Base-by-base conservation (phyloP, 345 rosid genomes). In the Balakata baccata region DNA sequence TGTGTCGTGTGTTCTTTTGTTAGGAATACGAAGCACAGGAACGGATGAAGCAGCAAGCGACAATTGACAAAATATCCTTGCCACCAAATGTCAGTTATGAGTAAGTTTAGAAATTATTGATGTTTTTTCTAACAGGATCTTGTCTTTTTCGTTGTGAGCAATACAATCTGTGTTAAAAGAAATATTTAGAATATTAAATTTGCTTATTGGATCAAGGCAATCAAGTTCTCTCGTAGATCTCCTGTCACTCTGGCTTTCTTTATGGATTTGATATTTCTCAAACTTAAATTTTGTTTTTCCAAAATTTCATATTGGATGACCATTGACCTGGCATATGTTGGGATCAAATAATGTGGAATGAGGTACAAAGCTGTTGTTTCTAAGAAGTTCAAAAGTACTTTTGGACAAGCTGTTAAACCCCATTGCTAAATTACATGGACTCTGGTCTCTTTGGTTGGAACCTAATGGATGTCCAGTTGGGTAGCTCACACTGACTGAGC, bases 11-110 rank as follows among this genome's bases (percentile, higher is more conserved):
- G 7, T 66, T 49, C n/a, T 67, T 47, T 20, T 6, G 43, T 80
- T 74, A 95, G 97, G 93, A 88, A 38, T 93, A 85, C 82, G 97
- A 95, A 87, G 84, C 85, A 78, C 86, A 88, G 56, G 94, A 89
- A 80, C 88, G 92, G 85, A 80, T 79, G 80, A 92, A 85, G 81
- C 97, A 87, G 75, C 92, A 88, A 75, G 70, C 75, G 64, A 77
- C 77, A 6, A 82, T 93, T 68, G 94, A 91, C 67, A 87, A 89
- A 59, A 80, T 84, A 77, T 78, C 90, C 50, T 72, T 92, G 69
- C 85, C 91, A 22, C 85, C 89, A 58, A 86, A 87, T 79, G 75
- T 88, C 74, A 87, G 94, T 78, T 82, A 89, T 80, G 88, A 79
- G 97, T 92, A 82, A 83, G 91, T 85, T 58, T 54, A 50, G 45